Base-by-base conservation (phyloP, 306 rosid genomes). In the Vigna trinervia region DNA sequence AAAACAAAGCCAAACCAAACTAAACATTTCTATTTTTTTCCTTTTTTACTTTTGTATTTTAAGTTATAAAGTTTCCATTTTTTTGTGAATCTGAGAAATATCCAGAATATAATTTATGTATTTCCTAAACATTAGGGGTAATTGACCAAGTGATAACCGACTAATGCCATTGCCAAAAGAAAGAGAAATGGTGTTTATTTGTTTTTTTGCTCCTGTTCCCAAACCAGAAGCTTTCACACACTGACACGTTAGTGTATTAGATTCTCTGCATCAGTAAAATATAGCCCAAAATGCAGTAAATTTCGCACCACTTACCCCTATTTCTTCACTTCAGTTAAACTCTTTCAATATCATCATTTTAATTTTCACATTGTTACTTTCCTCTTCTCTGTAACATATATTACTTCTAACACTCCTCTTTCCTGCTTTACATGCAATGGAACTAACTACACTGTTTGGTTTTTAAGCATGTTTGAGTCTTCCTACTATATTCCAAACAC, bases 141-240 rank as follows among this genome's bases (percentile, higher is more conserved):
- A 88, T 89, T 89, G 91, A 85, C 93, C 90, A 80, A 77, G 87
- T 79, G 92, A 82, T 50, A 86, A 86, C 88, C 69, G 86, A 83
- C 74, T 77, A 22, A 47, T 80, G 86, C 48, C 75, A 19, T 19
- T 36, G 63, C 36, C 34, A 45, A 71, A 26, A 39, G 59, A 51
- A 58, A 62, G 38, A 76, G 43, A 38, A 17, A 73, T 41, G 30
- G 5, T 5, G 19, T 13, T 71, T 32, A 34, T 2, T 36, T 14
- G 30, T 38, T 0, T 65, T 22, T 15, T 39, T 11, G 5, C 73
- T 61, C 23, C n/a, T 38, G 59, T 77, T 67, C 68, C 71, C 15
- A 19, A 19, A 32, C 5, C 22, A 69, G 63, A 70, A 70, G 19
- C 64, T 69, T 32, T 32, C 8, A 32, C 28, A 39, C 3, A 71